Evolutionary conservation across 106 monocot genomes (phyloP).

Genomic region (Dendrobium catenatum): DNA sequence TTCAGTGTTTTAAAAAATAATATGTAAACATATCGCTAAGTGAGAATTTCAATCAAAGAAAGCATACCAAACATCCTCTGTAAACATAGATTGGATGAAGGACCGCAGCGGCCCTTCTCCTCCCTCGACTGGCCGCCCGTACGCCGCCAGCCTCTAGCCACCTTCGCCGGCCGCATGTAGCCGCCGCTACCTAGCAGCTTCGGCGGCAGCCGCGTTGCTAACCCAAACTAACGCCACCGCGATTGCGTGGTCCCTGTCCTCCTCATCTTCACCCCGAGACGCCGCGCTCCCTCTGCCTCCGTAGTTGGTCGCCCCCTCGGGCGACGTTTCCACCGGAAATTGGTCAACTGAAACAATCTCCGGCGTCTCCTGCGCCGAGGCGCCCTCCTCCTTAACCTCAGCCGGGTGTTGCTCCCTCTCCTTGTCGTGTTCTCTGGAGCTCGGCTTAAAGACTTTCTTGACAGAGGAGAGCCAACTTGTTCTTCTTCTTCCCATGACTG

Average conservation of each 20-base stretch:
- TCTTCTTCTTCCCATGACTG: slow-evolving; percentile 28
- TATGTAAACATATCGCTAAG: no score
- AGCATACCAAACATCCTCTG: slow-evolving; percentile 72
- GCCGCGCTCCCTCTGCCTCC: slow-evolving; percentile 2
- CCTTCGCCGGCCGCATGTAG: slow-evolving; percentile 53
- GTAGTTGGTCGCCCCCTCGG: slow-evolving; percentile 25
- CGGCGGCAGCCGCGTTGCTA: slow-evolving; percentile 43
- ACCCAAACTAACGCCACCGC: slow-evolving; percentile 37
- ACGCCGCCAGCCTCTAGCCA: slow-evolving; percentile 51
- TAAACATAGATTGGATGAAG: slow-evolving; percentile 74
- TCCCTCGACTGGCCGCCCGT: slow-evolving; percentile 34
- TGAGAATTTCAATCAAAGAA: not conserved
- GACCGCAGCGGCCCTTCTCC: slow-evolving; percentile 57
- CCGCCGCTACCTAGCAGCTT: slow-evolving; percentile 51
- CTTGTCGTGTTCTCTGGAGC: slow-evolving; percentile 7
- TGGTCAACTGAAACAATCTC: slow-evolving; percentile 65
- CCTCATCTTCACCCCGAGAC: slow-evolving; percentile 14
- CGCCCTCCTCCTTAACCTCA: slow-evolving; percentile 14
- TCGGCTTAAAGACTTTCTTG: slow-evolving; percentile 61
- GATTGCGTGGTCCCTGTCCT: slow-evolving; percentile 20
- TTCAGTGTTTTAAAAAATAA: no score
- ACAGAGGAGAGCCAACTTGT: slow-evolving; percentile 53
- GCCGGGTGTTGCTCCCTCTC: not conserved
- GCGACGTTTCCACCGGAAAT: slow-evolving; percentile 57
- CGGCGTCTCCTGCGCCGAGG: slow-evolving; percentile 21